These are phyloP conservation scores for Lenzites betulinus DNA, from an alignment of 768 basidiomycete species.

Conservation along the genomic window DNA sequence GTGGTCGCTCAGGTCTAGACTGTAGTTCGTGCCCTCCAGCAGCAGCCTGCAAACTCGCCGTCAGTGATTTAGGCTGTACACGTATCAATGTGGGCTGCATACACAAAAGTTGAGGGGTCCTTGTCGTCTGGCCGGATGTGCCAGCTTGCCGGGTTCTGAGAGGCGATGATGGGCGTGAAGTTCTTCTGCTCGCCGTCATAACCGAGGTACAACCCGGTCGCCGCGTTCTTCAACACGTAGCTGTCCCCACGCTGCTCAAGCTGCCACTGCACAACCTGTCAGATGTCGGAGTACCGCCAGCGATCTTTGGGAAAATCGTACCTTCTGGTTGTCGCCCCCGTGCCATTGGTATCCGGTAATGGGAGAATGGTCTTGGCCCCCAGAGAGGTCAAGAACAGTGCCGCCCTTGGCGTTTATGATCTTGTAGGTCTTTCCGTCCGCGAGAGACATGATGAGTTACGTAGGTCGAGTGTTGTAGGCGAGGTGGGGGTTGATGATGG, in stretches of 20 bases:
- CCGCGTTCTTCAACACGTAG: constrained; percentile 43
- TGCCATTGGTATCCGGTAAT: constrained; percentile 52
- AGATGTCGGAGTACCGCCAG: background rate
- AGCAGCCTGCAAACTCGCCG: constrained; percentile 41
- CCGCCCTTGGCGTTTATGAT: constrained; percentile 54
- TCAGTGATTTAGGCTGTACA: background rate
- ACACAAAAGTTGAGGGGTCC: constrained; percentile 46
- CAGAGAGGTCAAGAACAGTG: constrained; percentile 59
- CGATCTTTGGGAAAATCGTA: constrained; percentile 24
- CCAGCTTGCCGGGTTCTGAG: constrained; percentile 44
- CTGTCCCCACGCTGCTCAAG: constrained; percentile 39
- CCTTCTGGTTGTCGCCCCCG: constrained; percentile 51
- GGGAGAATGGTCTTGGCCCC: constrained; percentile 44
- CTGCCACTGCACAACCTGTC: constrained; percentile 45
- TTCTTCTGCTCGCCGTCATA: constrained; percentile 35
- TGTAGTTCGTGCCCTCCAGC: constrained; percentile 44
- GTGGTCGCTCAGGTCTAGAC: constrained; percentile 49
- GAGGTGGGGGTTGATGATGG: background rate
- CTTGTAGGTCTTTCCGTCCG: constrained; percentile 42
- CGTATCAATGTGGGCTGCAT: constrained; percentile 16
- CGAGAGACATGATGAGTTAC: constrained; percentile 26
- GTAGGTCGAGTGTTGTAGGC: background rate
- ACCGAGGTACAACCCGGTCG: constrained; percentile 44
- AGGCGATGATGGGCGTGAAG: constrained; percentile 40
- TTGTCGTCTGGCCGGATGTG: constrained; percentile 49